phyloP scores from a whole-genome alignment of 306 rosid species.

The Lagenaria siceraria region DNA sequence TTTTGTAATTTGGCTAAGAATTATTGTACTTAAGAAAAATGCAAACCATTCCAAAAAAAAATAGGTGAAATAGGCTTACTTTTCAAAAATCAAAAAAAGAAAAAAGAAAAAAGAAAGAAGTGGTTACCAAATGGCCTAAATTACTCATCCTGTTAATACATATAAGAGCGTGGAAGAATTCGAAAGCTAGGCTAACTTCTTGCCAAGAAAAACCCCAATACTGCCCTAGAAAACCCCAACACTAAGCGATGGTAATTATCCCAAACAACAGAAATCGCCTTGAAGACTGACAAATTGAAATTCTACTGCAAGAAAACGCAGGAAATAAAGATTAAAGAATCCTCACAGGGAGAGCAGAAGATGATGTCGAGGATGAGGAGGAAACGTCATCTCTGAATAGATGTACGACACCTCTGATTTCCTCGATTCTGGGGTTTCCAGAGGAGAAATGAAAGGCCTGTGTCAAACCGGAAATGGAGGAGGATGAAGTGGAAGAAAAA shows the following conservation, averaged over 20 bases:
- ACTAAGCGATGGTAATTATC: not conserved
- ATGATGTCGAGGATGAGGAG: slow-evolving; percentile 8
- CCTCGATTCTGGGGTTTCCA: slow-evolving; percentile 98
- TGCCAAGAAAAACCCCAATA: not conserved
- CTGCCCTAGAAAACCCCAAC: not conserved
- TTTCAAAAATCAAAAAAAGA: no score
- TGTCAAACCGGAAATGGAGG: slow-evolving; percentile 34
- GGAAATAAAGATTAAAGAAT: not conserved
- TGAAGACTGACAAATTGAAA: not conserved
- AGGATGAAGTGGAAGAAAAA: slow-evolving; percentile 26
- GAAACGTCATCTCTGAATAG: slow-evolving; percentile 49
- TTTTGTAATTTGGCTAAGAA: no score
- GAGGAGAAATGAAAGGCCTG: slow-evolving; percentile 78
- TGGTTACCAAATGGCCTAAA: not conserved
- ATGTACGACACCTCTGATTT: slow-evolving; percentile 80
- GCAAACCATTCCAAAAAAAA: no score
- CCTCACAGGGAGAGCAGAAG: slow-evolving; percentile 53
- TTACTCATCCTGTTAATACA: not conserved
- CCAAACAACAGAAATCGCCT: not conserved
- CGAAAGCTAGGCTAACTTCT: not conserved
- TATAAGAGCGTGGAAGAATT: not conserved
- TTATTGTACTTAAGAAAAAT: no score
- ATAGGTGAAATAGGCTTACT: no score
- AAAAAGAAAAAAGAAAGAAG: no score
- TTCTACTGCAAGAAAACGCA: not conserved